Conservation (phyloP, 2,329 filamentous ascomycete genomes). For the Xylariaceae sp. region DNA sequence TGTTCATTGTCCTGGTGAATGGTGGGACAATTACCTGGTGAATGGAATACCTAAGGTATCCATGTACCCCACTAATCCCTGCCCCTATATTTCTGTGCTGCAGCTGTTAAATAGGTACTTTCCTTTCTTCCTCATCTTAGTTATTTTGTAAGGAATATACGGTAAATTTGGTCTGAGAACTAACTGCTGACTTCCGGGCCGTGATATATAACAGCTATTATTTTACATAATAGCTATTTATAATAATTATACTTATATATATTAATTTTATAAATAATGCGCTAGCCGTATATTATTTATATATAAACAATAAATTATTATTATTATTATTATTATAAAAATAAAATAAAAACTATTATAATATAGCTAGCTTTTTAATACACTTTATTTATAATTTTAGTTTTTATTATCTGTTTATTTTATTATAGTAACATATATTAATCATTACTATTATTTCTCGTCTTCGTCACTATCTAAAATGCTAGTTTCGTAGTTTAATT, state of each 20-base stretch:
- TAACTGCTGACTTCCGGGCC: no score
- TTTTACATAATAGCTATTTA: background rate
- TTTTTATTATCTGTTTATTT: no score
- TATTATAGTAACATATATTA: background rate
- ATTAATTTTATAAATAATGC: background rate
- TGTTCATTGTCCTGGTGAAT: no score
- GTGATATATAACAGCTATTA: no score
- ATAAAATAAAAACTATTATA: background rate
- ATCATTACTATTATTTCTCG: slow-evolving; percentile 8
- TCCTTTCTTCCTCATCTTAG: no score
- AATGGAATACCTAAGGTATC: no score
- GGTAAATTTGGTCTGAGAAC: no score
- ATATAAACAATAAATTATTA: background rate
- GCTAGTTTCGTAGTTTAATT: slow-evolving; percentile 31
- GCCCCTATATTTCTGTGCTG: no score
- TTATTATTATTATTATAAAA: background rate
- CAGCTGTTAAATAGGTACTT: no score
- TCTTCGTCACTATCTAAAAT: slow-evolving; percentile 24
- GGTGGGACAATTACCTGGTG: no score
- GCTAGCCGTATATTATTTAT: background rate
- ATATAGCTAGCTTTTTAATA: background rate
- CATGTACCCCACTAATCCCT: no score
- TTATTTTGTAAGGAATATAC: no score
- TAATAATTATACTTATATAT: background rate
- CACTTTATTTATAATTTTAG: background rate